Conservation (phyloP, 371 early-diverging fungal genomes). For the Chytridium lagenaria region DNA sequence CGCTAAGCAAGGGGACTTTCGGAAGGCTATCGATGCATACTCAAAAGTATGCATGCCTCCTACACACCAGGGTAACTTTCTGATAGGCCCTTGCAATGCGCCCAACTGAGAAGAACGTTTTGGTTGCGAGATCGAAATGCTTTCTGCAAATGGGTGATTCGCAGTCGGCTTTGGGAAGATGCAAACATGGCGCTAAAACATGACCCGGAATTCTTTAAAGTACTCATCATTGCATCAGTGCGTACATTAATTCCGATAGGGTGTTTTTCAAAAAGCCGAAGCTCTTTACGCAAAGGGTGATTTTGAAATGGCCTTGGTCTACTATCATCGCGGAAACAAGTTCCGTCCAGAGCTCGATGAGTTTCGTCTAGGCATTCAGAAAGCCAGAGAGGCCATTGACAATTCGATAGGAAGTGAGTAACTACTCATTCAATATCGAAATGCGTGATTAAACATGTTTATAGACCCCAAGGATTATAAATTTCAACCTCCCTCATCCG, state of each 20-base stretch:
- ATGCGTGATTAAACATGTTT: not conserved
- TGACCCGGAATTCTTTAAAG: slow-evolving; percentile 53
- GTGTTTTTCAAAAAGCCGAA: slow-evolving; percentile 59
- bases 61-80: not conserved
- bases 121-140: slow-evolving; percentile 55
- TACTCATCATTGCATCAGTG: too few species aligned
- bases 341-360: slow-evolving; percentile 57
- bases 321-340: slow-evolving; percentile 55
- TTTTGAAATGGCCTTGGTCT: slow-evolving; percentile 60
- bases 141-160: slow-evolving; percentile 52
- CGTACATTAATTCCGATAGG: slow-evolving; percentile 34
- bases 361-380: slow-evolving; percentile 59
- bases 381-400: slow-evolving; percentile 60
- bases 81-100: slow-evolving; percentile 46
- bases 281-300: slow-evolving; percentile 58
- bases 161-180: slow-evolving; percentile 46
- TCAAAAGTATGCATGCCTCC: slow-evolving; percentile 40
- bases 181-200: slow-evolving; percentile 49
- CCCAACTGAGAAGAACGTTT: slow-evolving; percentile 48
- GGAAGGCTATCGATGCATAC: slow-evolving; percentile 55
- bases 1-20: slow-evolving; percentile 53
- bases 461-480: slow-evolving; percentile 52
- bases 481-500: slow-evolving; percentile 49
- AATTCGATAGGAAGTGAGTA: slow-evolving; percentile 57
- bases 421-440: not conserved